phyloP scores from a whole-genome alignment of 2,329 filamentous ascomycete genomes.

The Penicillium sp. region DNA sequence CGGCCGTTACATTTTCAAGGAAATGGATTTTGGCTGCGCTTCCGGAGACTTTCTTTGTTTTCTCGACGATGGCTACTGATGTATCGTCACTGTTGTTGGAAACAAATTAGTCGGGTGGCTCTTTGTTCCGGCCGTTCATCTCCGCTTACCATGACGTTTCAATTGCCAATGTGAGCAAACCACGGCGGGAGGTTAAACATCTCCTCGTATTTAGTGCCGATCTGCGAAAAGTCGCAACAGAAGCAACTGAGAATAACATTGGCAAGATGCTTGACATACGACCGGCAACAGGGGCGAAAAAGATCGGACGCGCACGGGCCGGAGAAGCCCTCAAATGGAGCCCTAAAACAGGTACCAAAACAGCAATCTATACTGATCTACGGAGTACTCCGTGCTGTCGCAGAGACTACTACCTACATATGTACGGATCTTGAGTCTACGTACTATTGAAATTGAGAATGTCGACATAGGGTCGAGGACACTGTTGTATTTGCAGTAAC shows the following conservation, averaged over 20 bases:
- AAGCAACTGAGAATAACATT: constrained; percentile 28
- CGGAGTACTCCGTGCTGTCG: background rate
- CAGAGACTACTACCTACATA: background rate
- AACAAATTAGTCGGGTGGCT: background rate
- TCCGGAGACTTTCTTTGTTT: constrained; percentile 30
- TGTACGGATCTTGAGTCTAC: no score
- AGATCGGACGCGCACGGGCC: constrained; percentile 30
- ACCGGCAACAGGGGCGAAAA: constrained; percentile 20
- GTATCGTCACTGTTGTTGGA: constrained; percentile 74
- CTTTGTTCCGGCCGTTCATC: background rate
- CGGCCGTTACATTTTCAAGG: constrained; percentile 76
- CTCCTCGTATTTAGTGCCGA: constrained; percentile 9
- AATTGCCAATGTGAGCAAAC: constrained; percentile 46
- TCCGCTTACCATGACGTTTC: constrained; percentile 45
- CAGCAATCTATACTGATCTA: constrained; percentile 1
- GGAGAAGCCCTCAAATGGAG: constrained; percentile 24
- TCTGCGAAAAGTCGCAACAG: constrained; percentile 21
- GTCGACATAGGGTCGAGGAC: background rate
- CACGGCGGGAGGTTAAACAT: constrained; percentile 14
- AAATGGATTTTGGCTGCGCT: constrained; percentile 63
- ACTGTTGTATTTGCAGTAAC: constrained; percentile 10
- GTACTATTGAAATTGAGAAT: background rate
- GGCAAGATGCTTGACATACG: constrained; percentile 4
- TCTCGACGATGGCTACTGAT: constrained; percentile 76
- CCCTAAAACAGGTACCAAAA: constrained; percentile 15